phyloP scores from a whole-genome alignment of 352 stramenopile species.

The Globisporangium sylvaticum region DNA sequence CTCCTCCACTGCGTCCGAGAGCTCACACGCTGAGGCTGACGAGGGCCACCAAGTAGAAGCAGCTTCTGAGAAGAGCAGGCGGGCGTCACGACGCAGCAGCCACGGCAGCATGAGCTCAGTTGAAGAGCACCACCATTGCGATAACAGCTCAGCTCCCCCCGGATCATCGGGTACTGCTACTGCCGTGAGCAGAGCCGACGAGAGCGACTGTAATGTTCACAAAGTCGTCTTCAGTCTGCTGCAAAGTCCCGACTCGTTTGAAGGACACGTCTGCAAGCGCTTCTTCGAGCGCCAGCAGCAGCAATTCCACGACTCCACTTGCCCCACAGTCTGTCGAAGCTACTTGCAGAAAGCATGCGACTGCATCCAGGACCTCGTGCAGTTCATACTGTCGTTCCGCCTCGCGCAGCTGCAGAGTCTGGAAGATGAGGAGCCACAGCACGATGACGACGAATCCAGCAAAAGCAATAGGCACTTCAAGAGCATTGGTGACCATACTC shows the following conservation, averaged over 20 bases:
- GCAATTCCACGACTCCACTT: background rate
- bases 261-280: background rate
- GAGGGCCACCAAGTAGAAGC: no score
- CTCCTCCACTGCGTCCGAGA: background rate
- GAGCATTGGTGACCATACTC: background rate
- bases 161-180: background rate
- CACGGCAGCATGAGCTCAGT: background rate
- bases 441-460: background rate
- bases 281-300: constrained; percentile 4
- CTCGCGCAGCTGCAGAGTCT: constrained; percentile 11
- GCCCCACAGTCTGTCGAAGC: constrained; percentile 14
- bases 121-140: background rate
- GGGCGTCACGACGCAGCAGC: no score
- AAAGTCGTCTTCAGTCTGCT: background rate
- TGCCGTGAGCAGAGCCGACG: background rate
- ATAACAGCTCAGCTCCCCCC: background rate
- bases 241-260: background rate
- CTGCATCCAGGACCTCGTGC: constrained; percentile 26
- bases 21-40: background rate
- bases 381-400: constrained; percentile 35
- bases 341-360: constrained; percentile 33
- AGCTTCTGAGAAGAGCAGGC: no score
- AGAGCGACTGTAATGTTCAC: background rate
- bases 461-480: background rate
- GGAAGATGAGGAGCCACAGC: background rate